These are phyloP conservation scores for Paraleonurus japonicus DNA, from an alignment of 257 asterid genomes.

Conservation along the genomic window DNA sequence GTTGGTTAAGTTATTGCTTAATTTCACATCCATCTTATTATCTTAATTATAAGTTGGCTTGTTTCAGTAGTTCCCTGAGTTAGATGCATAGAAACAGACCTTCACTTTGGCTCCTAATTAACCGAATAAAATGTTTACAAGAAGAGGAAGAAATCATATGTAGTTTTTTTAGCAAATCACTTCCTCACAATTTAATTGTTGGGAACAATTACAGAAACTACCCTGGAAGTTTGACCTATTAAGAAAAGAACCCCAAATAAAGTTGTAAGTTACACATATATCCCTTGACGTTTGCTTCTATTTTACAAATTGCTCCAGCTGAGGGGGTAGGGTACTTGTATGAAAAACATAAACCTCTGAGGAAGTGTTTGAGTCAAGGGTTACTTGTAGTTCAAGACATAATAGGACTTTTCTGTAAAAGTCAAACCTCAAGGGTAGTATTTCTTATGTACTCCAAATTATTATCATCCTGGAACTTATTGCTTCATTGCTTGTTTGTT, in stretches of 20 bases:
- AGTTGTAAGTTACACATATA: neutral
- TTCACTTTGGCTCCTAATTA: neutral
- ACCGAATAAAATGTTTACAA: neutral
- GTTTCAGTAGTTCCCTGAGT: neutral
- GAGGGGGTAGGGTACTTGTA: neutral
- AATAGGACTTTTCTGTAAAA: neutral
- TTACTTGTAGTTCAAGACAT: neutral
- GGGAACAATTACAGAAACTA: neutral
- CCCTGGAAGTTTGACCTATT: neutral
- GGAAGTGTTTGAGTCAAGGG: neutral
- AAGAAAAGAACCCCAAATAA: neutral
- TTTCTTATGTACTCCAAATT: neutral
- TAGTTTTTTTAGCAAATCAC: neutral
- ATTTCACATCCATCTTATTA: neutral
- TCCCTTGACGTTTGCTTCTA: neutral
- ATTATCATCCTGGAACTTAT: constrained; percentile 1
- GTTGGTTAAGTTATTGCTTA: neutral
- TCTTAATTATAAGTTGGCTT: constrained; percentile 3
- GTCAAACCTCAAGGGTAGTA: neutral
- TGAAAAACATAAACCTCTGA: neutral
- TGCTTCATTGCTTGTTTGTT: neutral
- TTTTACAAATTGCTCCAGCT: neutral
- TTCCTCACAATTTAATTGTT: neutral
- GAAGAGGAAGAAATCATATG: neutral
- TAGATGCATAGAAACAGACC: constrained; percentile 1